Conservation (phyloP, 768 basidiomycete genomes). For the Kondoa malvinella region DNA sequence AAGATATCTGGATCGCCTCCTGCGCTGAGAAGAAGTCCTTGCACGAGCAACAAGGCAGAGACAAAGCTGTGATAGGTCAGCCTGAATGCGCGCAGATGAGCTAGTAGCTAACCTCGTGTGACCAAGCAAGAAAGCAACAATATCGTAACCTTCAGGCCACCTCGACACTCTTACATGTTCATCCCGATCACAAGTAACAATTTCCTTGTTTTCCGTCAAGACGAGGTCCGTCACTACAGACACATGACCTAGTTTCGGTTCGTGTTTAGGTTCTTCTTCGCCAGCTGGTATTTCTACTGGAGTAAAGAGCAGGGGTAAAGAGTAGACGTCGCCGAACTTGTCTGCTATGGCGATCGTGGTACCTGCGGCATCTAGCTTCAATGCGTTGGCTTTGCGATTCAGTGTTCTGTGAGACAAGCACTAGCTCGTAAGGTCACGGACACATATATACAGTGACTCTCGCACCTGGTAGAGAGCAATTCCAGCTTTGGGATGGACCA, state of each 20-base stretch:
- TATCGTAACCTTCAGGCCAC: slow-evolving; percentile 68
- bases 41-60: slow-evolving; percentile 14
- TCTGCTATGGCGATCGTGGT: slow-evolving; percentile 65
- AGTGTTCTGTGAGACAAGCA: slow-evolving; percentile 42
- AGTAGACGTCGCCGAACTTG: slow-evolving; percentile 88
- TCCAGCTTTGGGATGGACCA: slow-evolving; percentile 48
- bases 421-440: neutral
- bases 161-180: slow-evolving; percentile 86
- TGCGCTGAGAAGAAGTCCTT: slow-evolving; percentile 50
- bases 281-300: slow-evolving; percentile 33
- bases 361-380: slow-evolving; percentile 47
- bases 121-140: slow-evolving; percentile 75
- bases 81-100: neutral
- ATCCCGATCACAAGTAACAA: slow-evolving; percentile 83
- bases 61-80: slow-evolving; percentile 21
- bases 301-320: slow-evolving; percentile 36
- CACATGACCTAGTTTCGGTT: slow-evolving; percentile 67
- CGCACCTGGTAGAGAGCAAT: slow-evolving; percentile 47
- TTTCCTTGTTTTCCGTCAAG: slow-evolving; percentile 40
- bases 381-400: slow-evolving; percentile 60
- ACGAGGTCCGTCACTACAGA: slow-evolving; percentile 66
- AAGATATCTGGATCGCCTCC: slow-evolving; percentile 67
- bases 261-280: slow-evolving; percentile 34
- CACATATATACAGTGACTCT: neutral
- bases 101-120: slow-evolving; percentile 48